phyloP scores from a whole-genome alignment of 495 filamentous ascomycete genomes.

The Aspergillus coremiiformis region DNA sequence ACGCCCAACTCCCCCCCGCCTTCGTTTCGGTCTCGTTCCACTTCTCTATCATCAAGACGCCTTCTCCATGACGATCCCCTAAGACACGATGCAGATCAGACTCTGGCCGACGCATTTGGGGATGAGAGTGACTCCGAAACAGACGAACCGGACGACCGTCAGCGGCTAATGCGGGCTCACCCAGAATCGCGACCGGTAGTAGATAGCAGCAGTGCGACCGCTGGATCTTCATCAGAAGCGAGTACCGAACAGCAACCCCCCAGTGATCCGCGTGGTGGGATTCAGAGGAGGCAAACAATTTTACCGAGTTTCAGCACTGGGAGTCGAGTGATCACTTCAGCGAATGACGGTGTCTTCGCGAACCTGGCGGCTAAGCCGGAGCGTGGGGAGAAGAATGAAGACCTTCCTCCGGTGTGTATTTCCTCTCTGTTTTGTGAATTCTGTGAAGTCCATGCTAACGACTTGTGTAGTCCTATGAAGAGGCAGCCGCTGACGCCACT shows the following conservation, averaged over 20 bases:
- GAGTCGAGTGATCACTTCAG: slow-evolving; percentile 45
- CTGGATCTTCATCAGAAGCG: slow-evolving; percentile 36
- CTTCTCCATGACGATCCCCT: slow-evolving; percentile 48
- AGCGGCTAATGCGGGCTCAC: slow-evolving; percentile 72
- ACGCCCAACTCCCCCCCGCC: slow-evolving; percentile 84
- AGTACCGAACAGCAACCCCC: slow-evolving; percentile 20
- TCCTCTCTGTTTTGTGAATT: slow-evolving; percentile 1
- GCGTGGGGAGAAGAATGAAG: slow-evolving; percentile 68
- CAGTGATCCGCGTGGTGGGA: slow-evolving; percentile 12
- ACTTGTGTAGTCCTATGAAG: slow-evolving; percentile 77
- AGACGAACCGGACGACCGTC: slow-evolving; percentile 72
- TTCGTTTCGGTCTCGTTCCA: slow-evolving; percentile 81
- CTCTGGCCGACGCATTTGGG: slow-evolving; percentile 84
- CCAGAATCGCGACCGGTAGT: slow-evolving; percentile 34
- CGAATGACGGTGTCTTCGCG: slow-evolving; percentile 92
- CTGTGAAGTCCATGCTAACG: background rate
- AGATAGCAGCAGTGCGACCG: slow-evolving; percentile 19
- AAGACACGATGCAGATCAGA: slow-evolving; percentile 56
- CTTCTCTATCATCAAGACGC: slow-evolving; percentile 58
- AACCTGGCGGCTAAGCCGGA: slow-evolving; percentile 91
- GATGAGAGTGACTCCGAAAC: slow-evolving; percentile 63
- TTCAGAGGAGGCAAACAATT: slow-evolving; percentile 46
- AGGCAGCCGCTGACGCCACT: slow-evolving; percentile 92
- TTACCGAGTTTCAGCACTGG: slow-evolving; percentile 38
- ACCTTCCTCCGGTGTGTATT: slow-evolving; percentile 76